Conservation (phyloP, 306 rosid genomes). For the Oxytropis ochrocephala region DNA sequence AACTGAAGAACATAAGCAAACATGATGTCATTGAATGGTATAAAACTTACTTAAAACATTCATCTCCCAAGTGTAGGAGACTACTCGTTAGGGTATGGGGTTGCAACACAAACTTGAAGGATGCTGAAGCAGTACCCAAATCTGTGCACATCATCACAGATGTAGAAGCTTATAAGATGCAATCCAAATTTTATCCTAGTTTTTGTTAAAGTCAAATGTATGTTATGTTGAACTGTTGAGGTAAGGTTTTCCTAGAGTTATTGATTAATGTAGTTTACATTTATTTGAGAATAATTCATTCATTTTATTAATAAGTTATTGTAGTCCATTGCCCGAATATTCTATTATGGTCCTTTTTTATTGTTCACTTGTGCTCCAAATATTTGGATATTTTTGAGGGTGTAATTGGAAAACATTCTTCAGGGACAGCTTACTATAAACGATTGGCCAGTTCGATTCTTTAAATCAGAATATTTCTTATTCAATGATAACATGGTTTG, state of each 20-base stretch:
- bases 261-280: conserved; percentile 16
- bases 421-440: background rate
- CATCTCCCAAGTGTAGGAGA: conserved; percentile 73
- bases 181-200: conserved; percentile 59
- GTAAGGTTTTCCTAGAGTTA: background rate
- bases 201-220: conserved; percentile 31
- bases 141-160: conserved; percentile 48
- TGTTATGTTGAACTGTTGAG: background rate
- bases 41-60: conserved; percentile 48
- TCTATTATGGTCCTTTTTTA: background rate
- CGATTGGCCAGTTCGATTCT: too few species aligned
- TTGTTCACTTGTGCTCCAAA: background rate
- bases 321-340: background rate
- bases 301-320: conserved; percentile 6
- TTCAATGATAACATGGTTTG: too few species aligned
- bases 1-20: conserved; percentile 52
- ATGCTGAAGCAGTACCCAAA: conserved; percentile 31
- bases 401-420: too few species aligned
- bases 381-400: background rate
- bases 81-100: conserved; percentile 84
- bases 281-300: conserved; percentile 12
- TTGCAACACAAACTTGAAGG: conserved; percentile 61
- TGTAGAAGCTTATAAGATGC: conserved; percentile 52
- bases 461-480: too few species aligned
- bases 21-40: conserved; percentile 69